Evolutionary conservation across 208 protist species (phyloP).

Genomic region (Acanthamoeba sp.): DNA sequence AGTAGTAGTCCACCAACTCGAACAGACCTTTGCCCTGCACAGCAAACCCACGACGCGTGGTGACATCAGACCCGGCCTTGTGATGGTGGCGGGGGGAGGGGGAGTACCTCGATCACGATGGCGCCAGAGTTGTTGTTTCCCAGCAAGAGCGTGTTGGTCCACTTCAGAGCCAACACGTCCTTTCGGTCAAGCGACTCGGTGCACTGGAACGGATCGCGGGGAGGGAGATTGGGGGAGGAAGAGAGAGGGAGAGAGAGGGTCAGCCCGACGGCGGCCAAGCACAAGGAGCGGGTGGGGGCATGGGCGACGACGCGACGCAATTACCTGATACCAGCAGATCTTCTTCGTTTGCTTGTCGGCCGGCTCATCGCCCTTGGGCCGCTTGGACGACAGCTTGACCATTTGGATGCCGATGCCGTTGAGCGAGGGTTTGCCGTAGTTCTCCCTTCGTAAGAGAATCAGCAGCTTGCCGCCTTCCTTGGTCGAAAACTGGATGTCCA

Average conservation of each 20-base stretch:
- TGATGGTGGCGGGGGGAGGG: not conserved
- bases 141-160: constrained; percentile 71
- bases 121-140: constrained; percentile 63
- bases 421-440: constrained; percentile 22
- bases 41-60: not conserved
- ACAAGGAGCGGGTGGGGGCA: no score
- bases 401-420: constrained; percentile 76
- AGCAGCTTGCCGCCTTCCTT: constrained; percentile 63
- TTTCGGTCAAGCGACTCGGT: constrained; percentile 50
- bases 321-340: constrained; percentile 74
- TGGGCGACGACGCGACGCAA: not conserved
- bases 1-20: constrained; percentile 76
- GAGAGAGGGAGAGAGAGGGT: not conserved
- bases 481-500: constrained; percentile 73
- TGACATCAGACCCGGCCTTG: not conserved
- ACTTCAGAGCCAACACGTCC: constrained; percentile 61
- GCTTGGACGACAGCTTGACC: constrained; percentile 52
- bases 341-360: constrained; percentile 37
- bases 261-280: not conserved
- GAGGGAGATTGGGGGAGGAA: not conserved
- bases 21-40: constrained; percentile 71
- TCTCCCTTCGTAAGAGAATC: constrained; percentile 68
- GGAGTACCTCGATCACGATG: constrained; percentile 31
- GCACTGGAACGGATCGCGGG: not conserved
- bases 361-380: not conserved